Percentiles rank a stretch among this genome's conserved stretches.
These are phyloP conservation scores for Sugiyamaella chiloensis DNA, from an alignment of 805 yeast species.

Conservation along the genomic window DNA sequence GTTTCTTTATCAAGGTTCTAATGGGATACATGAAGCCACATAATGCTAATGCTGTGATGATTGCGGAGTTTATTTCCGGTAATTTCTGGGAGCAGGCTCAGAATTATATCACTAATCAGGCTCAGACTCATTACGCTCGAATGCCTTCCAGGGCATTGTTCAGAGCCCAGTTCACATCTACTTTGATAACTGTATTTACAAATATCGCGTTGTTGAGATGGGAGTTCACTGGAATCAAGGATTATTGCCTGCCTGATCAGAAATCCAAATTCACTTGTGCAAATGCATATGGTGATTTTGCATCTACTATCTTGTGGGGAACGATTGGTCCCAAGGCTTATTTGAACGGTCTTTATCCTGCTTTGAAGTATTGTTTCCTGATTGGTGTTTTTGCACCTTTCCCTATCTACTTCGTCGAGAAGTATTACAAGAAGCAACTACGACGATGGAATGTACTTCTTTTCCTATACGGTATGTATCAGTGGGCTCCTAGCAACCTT, in stretches of 20 bases:
- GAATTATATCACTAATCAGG: slow-evolving; percentile 53
- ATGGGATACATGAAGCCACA: slow-evolving; percentile 67
- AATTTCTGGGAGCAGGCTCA: slow-evolving; percentile 58
- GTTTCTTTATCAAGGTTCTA: slow-evolving; percentile 59
- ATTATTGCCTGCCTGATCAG: slow-evolving; percentile 30
- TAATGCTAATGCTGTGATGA: slow-evolving; percentile 54
- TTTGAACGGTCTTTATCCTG: slow-evolving; percentile 38
- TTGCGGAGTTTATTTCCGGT: slow-evolving; percentile 55
- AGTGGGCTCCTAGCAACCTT: slow-evolving; percentile 43
- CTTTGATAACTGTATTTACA: slow-evolving; percentile 27
- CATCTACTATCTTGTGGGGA: slow-evolving; percentile 43
- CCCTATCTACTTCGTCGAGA: slow-evolving; percentile 13
- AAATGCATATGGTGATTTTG: slow-evolving; percentile 41
- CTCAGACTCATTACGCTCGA: slow-evolving; percentile 53
- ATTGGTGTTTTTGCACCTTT: slow-evolving; percentile 26
- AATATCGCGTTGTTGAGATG: slow-evolving; percentile 31
- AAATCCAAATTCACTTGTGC: slow-evolving; percentile 35
- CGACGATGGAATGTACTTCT: slow-evolving; percentile 29
- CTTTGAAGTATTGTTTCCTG: slow-evolving; percentile 23
- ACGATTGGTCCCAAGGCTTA: slow-evolving; percentile 46
- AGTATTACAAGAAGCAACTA: slow-evolving; percentile 1
- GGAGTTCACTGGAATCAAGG: slow-evolving; percentile 33
- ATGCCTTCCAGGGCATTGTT: slow-evolving; percentile 25
- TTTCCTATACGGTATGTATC: slow-evolving; percentile 4
- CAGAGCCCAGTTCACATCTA: slow-evolving; percentile 30